Base-by-base conservation (phyloP, 305 asterid genomes). In the Fraxinus ornus region DNA sequence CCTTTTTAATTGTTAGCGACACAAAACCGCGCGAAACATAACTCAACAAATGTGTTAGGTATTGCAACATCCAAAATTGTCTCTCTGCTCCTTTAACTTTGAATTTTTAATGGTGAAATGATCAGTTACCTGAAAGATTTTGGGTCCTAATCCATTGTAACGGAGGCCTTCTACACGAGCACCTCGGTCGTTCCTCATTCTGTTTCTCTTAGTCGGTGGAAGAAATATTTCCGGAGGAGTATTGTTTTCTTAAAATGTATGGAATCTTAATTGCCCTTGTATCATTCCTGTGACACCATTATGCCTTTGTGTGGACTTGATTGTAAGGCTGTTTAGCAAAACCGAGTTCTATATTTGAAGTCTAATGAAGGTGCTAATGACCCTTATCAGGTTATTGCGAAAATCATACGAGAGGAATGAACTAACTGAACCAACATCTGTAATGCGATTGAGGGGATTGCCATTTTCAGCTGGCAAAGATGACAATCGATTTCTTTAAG, bases 401-500 rank as follows among this genome's bases (percentile, higher is more conserved):
- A 93, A 89, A 85, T 80, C 94, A 6, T 78, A 79, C 1, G 97
- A 93, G 32, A 93, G 88, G 22, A 89, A 86, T 86, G 98, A 94
- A 32, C 78, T 82, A 4, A 82, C 84, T 32, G 97, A 91, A 30
- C 92, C 92, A 66, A 90, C 95, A 0, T 86, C 90, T 2, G 87
- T 95, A 24, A 30, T 95, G 85, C 93, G 97, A 81, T 91, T 94
- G 98, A 93, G 98, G 89, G 98, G 98, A 9, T 85, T 95, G 89
- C 98, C 99, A 26, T 95, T 91, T 88, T 94, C 98, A 74, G 98
- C 99, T 19, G 91, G 94, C 78, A 95, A 94, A 88, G 94, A 93
- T n/a, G 99, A 95, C 72, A 89, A 85, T 91, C 24, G 97, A 95
- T 33, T 95, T 95, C 90, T 95, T 94, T 80, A 91, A 89, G 84